Evolutionary conservation across 2,329 filamentous ascomycete species (phyloP).

Genomic region (Zymoseptoria passerinii): DNA sequence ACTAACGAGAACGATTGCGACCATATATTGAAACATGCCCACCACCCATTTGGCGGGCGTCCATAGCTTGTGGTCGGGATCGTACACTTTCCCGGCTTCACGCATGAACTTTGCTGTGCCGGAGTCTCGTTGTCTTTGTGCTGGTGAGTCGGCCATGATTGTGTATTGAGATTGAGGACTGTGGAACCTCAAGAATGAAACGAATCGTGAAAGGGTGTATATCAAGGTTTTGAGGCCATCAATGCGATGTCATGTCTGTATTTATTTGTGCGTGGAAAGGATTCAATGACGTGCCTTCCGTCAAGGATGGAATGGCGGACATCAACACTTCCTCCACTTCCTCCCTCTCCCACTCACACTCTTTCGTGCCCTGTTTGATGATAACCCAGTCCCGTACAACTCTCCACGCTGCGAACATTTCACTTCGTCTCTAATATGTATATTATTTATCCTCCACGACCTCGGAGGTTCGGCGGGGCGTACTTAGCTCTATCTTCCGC

Average conservation of each 20-base stretch:
- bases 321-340: background rate
- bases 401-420: background rate
- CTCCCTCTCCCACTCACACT: background rate
- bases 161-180: background rate
- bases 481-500: background rate
- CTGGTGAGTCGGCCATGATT: constrained; percentile 3
- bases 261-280: background rate
- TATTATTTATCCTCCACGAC: background rate
- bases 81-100: constrained; percentile 19
- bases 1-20: constrained; percentile 21
- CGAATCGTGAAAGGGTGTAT: background rate
- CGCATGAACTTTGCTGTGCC: constrained; percentile 19
- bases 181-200: background rate
- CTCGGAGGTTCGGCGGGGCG: background rate
- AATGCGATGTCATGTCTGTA: background rate
- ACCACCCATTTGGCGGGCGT: constrained; percentile 20
- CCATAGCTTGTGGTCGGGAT: constrained; percentile 22
- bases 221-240: constrained; percentile 1
- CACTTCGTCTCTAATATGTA: background rate
- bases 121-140: constrained; percentile 9
- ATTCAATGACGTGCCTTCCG: background rate
- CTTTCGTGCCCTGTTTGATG: background rate
- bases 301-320: background rate
- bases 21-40: constrained; percentile 20
- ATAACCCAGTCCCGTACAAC: background rate